A percentile compares a stretch with the other conserved stretches of the same genome.
These are phyloP conservation scores for Skeletonema costatum DNA, from an alignment of 108 stramenopile genomes.

Conservation along the genomic window DNA sequence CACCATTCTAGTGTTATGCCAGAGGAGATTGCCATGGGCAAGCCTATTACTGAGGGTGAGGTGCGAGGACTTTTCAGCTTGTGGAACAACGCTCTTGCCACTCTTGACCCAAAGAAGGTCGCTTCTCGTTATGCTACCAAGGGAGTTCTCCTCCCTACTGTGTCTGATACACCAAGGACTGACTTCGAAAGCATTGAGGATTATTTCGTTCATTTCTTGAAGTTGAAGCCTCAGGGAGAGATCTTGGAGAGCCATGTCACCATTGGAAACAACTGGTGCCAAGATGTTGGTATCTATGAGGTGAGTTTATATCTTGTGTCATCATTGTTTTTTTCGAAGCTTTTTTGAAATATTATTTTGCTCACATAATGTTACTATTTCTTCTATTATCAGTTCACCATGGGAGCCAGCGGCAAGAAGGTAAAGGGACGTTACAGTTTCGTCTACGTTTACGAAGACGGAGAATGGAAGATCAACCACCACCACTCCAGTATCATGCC, in stretches of 20 bases:
- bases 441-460: conserved; percentile 66
- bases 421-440: conserved; percentile 66
- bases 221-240: conserved; percentile 62
- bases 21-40: conserved; percentile 38
- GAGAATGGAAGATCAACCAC: conserved; percentile 74
- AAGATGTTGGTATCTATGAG: conserved; percentile 66
- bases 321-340: neutral
- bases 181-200: conserved; percentile 56
- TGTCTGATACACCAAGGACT: conserved; percentile 56
- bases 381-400: conserved; percentile 39
- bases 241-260: conserved; percentile 57
- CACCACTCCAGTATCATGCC: conserved; percentile 63
- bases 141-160: conserved; percentile 51
- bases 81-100: conserved; percentile 70
- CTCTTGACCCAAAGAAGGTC: conserved; percentile 44
- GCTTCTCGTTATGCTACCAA: conserved; percentile 50
- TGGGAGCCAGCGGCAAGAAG: conserved; percentile 50
- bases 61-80: conserved; percentile 53
- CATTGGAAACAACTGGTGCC: conserved; percentile 56
- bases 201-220: conserved; percentile 55
- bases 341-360: neutral
- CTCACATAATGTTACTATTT: neutral
- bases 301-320: neutral
- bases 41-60: conserved; percentile 48
- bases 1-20: conserved; percentile 68